Evolutionary conservation across 2,329 filamentous ascomycete genomes (phyloP), one percentile per base, ranked within the genome.

Genomic region (Cryphonectria parasitica): DNA sequence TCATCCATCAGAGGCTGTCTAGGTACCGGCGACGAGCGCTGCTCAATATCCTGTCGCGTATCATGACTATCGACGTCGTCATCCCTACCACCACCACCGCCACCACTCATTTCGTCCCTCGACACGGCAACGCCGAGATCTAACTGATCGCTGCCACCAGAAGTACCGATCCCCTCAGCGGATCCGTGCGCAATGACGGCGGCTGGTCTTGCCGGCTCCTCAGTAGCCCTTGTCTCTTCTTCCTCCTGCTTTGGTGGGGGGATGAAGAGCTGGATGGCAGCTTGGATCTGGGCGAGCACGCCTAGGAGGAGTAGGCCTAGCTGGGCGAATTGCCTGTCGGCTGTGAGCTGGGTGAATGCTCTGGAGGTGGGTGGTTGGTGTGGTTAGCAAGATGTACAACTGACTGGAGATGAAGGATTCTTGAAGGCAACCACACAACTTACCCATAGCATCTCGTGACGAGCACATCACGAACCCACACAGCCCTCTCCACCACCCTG

Each of bases 301-400:
- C 87, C 89, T 62, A 95, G 78, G 13, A 95, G 84, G 73, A 92
- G 84, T 28, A 94, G 82, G 4, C 92, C 93, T 2, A 95, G 83
- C 4, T 89, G 83, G 2, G 92, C 88, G 79, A 92, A 92, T 76
- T 94, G 92, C 45, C 86, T 88, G 78, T 95, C 92, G 25, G 90
- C 90, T 3, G 91, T 82, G 58, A 95, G 81, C 73, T 90, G 90
- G 0, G 90, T 89, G 78, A 95, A 95, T 0, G 88, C 82, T 6
- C 87, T 90, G 28, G 15, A 28, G 25, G 25, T 17, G 15, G 45
- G 25, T 34, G 8, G 52, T 11, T 25, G 13, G 31, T 2, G 36
- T 39, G 36, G 56, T 62, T 31, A 10, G 11, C n/a, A 25, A 25
- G 8, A n/a, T 11, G 49, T 1, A 5, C 2, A 17, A 34, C 8